Percentiles rank a stretch among this genome's conserved stretches.
Conservation (phyloP, 192 early-diverging fungal genomes). For the Paraglomus brasilianum region DNA sequence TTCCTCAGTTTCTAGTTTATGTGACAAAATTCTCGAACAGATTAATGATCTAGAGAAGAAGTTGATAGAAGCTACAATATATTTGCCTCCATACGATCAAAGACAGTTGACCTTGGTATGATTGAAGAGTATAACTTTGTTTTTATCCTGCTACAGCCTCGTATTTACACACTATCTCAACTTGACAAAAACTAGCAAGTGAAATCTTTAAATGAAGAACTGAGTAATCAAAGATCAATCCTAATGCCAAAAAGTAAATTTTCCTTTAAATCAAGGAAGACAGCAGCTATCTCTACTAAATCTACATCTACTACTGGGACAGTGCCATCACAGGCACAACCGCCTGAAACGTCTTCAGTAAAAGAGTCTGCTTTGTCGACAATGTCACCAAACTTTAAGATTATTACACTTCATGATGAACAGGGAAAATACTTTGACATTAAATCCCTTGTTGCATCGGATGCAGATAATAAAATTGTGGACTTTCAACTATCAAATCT, state of each 20-base stretch:
- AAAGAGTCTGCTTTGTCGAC: neutral
- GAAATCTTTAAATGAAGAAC: conserved; percentile 41
- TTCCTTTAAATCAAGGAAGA: conserved; percentile 62
- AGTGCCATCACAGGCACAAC: too few species aligned
- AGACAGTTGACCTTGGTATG: conserved; percentile 55
- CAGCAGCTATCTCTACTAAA: neutral
- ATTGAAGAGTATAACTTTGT: neutral
- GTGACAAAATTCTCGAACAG: conserved; percentile 42
- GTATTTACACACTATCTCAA: neutral
- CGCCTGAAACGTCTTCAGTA: too few species aligned
- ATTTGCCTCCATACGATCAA: conserved; percentile 70
- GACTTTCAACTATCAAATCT: conserved; percentile 65
- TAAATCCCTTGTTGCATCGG: conserved; percentile 31
- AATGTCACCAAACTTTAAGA: conserved; percentile 29
- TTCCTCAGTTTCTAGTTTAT: conserved; percentile 18
- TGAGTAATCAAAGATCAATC: conserved; percentile 39
- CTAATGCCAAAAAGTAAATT: conserved; percentile 63
- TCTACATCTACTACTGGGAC: neutral
- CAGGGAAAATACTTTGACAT: conserved; percentile 36
- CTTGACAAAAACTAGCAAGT: conserved; percentile 45
- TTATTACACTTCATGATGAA: conserved; percentile 41
- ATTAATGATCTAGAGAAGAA: conserved; percentile 58
- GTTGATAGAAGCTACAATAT: conserved; percentile 60
- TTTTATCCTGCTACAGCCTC: neutral
- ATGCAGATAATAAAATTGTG: conserved; percentile 30